Evolutionary conservation across 2,329 filamentous ascomycete species (phyloP), one percentile per base, ranked within the genome.

Genomic region (Massarina eburnea): DNA sequence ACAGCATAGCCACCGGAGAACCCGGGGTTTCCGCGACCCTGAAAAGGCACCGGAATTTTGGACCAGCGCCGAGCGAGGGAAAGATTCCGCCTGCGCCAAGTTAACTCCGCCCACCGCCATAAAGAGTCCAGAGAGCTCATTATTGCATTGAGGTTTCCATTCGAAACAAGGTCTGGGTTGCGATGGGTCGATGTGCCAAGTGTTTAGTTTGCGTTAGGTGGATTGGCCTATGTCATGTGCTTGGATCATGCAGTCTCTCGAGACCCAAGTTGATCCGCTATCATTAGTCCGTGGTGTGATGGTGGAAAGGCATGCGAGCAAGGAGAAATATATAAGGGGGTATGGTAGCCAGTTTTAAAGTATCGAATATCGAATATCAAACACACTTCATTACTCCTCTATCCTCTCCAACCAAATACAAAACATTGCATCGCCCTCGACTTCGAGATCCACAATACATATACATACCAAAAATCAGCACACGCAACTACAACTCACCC

Each of bases 181-280:
- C 24, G 20, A 20, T 9, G 4, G 20, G 15, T 30, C 18, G 17
- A 12, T 10, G 4, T 20, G 37, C 38, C 34, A 35, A 41, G 39
- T 24, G 32, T 14, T 37, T 42, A 46, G 39, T 21, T 18, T 33
- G 19, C 34, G 8, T 44, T 39, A 29, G 35, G 17, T 26, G 34
- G 30, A 8, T 46, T 41, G 39, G 44, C 33, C 44, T 29, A 41
- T 37, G 33, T 38, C 33, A 46, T 46, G 26, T 37, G 39, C 44
- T 46, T 46, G 44, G 38, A 21, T 18, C n/a, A 22, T 9, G 27
- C 24, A 41, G 18, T 19, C 18, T 20, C 7, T 24, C 29, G 4
- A 17, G 21, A 10, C 8, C 34, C 24, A 7, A 7, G 24, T 26
- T 12, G 12, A 7, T 38, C 24, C 24, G 24, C 34, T 34, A 30